phyloP scores from a whole-genome alignment of 148 eudicot species.

The Oxyria digyna region DNA sequence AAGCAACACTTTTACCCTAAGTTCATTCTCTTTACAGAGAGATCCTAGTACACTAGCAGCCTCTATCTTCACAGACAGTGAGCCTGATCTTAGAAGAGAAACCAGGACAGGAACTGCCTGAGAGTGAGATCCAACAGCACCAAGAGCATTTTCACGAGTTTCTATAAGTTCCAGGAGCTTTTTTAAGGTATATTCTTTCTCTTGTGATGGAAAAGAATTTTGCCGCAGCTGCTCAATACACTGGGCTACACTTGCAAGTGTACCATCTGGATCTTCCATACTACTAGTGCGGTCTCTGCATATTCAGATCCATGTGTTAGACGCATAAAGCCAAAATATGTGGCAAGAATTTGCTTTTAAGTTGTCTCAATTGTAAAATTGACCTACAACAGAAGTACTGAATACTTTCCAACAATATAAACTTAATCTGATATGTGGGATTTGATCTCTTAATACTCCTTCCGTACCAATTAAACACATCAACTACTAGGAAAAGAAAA shows the following conservation, averaged over 20 bases:
- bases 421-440: background rate
- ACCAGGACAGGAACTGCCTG: conserved; percentile 98
- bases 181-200: conserved; percentile 70
- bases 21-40: conserved; percentile 94
- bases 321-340: background rate
- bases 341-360: background rate
- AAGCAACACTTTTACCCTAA: conserved; percentile 80
- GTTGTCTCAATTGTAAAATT: background rate
- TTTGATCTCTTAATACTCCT: background rate
- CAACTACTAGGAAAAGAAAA: background rate
- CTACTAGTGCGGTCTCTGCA: conserved; percentile 82
- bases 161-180: conserved; percentile 79
- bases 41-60: conserved; percentile 90
- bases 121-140: conserved; percentile 99
- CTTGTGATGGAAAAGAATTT: conserved; percentile 63
- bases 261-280: conserved; percentile 98
- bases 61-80: conserved; percentile 71
- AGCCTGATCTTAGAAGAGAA: conserved; percentile 87
- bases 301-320: conserved; percentile 10
- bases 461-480: background rate
- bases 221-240: conserved; percentile 96
- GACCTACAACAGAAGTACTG: background rate
- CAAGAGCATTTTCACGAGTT: conserved; percentile 86
- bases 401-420: background rate
- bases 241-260: conserved; percentile 94